phyloP scores from a whole-genome alignment of 2,329 filamentous ascomycete species.

The Nemania sp. region DNA sequence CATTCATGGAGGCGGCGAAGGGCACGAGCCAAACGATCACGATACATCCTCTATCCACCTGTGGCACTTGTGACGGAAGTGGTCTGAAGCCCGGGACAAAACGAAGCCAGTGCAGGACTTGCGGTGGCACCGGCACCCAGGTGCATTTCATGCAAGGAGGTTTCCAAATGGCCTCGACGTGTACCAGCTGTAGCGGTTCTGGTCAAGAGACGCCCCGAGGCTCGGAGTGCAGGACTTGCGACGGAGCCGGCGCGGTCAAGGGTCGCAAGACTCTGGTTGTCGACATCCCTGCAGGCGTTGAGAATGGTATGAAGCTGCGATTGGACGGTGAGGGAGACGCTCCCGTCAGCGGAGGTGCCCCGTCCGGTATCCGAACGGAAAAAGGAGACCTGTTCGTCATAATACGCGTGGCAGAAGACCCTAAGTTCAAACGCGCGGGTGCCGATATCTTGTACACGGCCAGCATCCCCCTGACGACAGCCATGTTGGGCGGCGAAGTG shows the following conservation, averaged over 20 bases:
- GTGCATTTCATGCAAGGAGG: constrained; percentile 90
- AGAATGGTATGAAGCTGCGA: constrained; percentile 91
- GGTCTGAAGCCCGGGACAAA: constrained; percentile 82
- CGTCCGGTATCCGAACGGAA: constrained; percentile 65
- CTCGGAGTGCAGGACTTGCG: constrained; percentile 78
- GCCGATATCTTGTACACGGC: constrained; percentile 93
- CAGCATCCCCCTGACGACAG: constrained; percentile 87
- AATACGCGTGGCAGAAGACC: constrained; percentile 85
- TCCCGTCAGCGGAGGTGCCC: constrained; percentile 72
- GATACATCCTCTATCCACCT: constrained; percentile 79
- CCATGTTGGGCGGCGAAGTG: constrained; percentile 87
- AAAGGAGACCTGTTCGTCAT: constrained; percentile 90
- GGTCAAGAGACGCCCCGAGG: constrained; percentile 77
- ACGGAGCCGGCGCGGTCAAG: constrained; percentile 80
- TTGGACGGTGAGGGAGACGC: constrained; percentile 87
- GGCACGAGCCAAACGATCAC: constrained; percentile 85
- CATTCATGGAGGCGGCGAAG: constrained; percentile 95
- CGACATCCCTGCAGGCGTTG: constrained; percentile 92
- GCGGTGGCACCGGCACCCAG: constrained; percentile 82
- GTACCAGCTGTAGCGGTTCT: constrained; percentile 76
- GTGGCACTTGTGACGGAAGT: constrained; percentile 79
- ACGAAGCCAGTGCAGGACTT: constrained; percentile 73
- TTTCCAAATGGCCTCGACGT: constrained; percentile 95
- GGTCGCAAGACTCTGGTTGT: constrained; percentile 83
- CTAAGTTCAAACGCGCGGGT: constrained; percentile 84